These are phyloP conservation scores for Lactifluus piperatus DNA, from an alignment of 768 basidiomycete species.

Conservation along the genomic window DNA sequence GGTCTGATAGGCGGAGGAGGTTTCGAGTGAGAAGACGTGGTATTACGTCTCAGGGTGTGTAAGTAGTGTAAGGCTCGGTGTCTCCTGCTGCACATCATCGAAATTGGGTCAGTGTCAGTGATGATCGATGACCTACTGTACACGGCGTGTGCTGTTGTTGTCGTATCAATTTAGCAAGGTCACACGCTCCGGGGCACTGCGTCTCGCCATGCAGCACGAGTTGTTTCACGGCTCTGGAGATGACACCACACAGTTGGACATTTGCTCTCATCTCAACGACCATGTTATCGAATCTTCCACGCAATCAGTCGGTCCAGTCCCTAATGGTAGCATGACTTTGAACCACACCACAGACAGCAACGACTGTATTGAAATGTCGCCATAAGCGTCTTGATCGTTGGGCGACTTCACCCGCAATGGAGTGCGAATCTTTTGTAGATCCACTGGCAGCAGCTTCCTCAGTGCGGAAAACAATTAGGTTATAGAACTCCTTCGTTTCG, in stretches of 20 bases:
- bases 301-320: no score
- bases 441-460: conserved; percentile 38
- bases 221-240: conserved; percentile 45
- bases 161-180: conserved; percentile 49
- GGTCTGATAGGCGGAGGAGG: conserved; percentile 19
- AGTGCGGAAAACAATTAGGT: conserved; percentile 39
- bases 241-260: conserved; percentile 47
- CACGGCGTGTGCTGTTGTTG: no score
- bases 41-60: no score
- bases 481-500: conserved; percentile 51
- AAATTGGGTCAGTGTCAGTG: no score
- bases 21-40: conserved; percentile 18
- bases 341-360: conserved; percentile 44
- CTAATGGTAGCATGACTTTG: conserved; percentile 38
- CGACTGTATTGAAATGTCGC: no score
- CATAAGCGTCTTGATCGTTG: conserved; percentile 56
- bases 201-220: conserved; percentile 35
- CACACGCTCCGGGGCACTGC: conserved; percentile 49
- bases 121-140: no score
- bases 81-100: no score
- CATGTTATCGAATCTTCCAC: conserved; percentile 35
- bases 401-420: conserved; percentile 44
- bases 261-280: conserved; percentile 38
- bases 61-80: no score
- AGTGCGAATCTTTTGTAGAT: conserved; percentile 43